Evolutionary conservation across 768 basidiomycete species (phyloP).

Genomic region (Calocera viscosa): DNA sequence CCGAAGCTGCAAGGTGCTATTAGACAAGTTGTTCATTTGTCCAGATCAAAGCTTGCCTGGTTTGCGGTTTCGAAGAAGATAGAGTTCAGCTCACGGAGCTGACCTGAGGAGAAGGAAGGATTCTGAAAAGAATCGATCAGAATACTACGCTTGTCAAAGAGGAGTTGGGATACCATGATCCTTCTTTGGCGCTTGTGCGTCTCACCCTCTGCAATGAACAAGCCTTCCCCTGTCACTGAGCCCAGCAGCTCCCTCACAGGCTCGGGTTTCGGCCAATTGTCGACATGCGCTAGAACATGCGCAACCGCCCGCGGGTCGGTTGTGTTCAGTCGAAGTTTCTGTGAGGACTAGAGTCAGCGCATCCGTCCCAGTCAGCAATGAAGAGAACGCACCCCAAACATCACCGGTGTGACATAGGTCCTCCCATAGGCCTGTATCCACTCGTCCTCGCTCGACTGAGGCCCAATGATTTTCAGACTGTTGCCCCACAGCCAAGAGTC

Average conservation of each 20-base stretch:
- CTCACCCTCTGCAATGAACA: conserved; percentile 9
- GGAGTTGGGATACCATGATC: background rate
- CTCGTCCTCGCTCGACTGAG: background rate
- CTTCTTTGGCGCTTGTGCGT: conserved; percentile 7
- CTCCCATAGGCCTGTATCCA: background rate
- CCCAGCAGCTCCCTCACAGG: background rate
- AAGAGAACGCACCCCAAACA: background rate
- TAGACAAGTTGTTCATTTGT: no score
- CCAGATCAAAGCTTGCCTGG: conserved; percentile 30
- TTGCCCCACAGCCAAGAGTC: background rate
- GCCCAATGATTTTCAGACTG: background rate
- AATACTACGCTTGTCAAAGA: background rate
- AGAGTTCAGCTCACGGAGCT: conserved; percentile 40
- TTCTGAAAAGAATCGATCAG: conserved; percentile 22
- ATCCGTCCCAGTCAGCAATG: background rate
- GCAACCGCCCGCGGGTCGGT: background rate
- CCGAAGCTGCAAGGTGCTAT: conserved; percentile 31
- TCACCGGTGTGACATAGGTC: background rate
- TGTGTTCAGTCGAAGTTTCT: background rate
- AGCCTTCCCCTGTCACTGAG: conserved; percentile 3
- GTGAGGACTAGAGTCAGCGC: background rate
- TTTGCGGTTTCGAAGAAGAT: conserved; percentile 48
- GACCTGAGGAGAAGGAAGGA: conserved; percentile 41
- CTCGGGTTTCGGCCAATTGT: background rate
- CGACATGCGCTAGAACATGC: background rate